Evolutionary conservation across 2,329 filamentous ascomycete species (phyloP).

Genomic region (Blastomyces silverae): DNA sequence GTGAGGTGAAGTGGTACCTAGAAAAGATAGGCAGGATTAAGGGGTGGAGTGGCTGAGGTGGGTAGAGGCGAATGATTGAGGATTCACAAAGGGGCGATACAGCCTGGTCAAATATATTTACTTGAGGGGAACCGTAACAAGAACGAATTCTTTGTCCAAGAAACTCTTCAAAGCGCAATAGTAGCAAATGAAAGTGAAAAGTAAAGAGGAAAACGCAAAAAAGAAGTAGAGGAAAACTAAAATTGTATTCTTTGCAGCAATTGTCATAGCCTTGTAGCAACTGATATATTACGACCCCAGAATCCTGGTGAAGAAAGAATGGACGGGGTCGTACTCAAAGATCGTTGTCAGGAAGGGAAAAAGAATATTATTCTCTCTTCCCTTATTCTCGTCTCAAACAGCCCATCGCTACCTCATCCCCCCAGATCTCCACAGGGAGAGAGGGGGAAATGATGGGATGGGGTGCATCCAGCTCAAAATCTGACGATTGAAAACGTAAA

Average conservation of each 20-base stretch:
- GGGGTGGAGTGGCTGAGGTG: no score
- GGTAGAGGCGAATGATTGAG: neutral
- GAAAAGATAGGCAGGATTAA: no score
- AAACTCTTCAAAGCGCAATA: neutral
- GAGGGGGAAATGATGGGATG: constrained; percentile 19
- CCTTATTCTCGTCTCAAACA: constrained; percentile 45
- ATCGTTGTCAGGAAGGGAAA: constrained; percentile 34
- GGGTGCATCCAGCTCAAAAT: constrained; percentile 38
- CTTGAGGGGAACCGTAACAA: neutral
- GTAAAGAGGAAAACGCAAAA: neutral
- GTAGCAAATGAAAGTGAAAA: neutral
- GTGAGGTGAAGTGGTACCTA: neutral
- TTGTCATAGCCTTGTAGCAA: constrained; percentile 32
- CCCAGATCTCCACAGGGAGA: constrained; percentile 25
- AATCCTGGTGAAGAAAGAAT: constrained; percentile 28
- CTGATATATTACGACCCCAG: constrained; percentile 43
- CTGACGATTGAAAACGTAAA: constrained; percentile 27
- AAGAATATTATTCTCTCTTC: constrained; percentile 9
- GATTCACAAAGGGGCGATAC: neutral
- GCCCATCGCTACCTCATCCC: constrained; percentile 24
- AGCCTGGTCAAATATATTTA: neutral
- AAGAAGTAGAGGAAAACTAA: neutral
- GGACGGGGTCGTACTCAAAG: constrained; percentile 47
- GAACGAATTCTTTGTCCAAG: neutral
- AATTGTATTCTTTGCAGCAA: neutral